Evolutionary conservation across 345 rosid genomes (phyloP).

Genomic region (Melaleuca alternifolia): DNA sequence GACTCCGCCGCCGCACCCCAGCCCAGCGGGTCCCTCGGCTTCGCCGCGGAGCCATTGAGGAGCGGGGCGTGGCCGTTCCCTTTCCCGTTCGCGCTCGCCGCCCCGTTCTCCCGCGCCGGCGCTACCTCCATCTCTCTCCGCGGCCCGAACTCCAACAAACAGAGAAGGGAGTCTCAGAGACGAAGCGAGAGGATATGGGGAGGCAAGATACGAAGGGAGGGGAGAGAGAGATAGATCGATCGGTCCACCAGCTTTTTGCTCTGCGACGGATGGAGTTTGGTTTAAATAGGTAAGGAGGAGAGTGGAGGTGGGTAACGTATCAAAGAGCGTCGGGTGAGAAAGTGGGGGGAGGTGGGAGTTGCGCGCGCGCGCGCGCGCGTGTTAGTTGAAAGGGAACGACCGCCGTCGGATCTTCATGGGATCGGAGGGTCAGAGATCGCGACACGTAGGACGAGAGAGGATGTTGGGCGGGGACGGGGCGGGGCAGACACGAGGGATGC

Average conservation of each 20-base stretch:
- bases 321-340: neutral
- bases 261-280: neutral
- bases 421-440: neutral
- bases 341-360: too few species aligned
- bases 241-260: neutral
- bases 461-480: neutral
- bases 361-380: neutral
- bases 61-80: constrained; percentile 16
- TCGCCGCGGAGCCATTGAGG: neutral
- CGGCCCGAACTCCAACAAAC: neutral
- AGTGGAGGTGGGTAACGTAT: neutral
- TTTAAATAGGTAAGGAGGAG: neutral
- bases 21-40: constrained; percentile 38
- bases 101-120: neutral
- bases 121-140: neutral
- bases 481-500: neutral
- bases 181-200: too few species aligned
- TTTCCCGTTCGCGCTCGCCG: neutral
- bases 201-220: too few species aligned
- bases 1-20: constrained; percentile 73
- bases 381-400: neutral
- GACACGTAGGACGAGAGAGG: neutral
- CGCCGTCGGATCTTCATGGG: neutral
- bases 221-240: too few species aligned
- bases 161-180: too few species aligned